These are phyloP conservation scores for Ogataea hybrid DNA, from an alignment of 1,139 yeast genomes.

Conservation along the genomic window DNA sequence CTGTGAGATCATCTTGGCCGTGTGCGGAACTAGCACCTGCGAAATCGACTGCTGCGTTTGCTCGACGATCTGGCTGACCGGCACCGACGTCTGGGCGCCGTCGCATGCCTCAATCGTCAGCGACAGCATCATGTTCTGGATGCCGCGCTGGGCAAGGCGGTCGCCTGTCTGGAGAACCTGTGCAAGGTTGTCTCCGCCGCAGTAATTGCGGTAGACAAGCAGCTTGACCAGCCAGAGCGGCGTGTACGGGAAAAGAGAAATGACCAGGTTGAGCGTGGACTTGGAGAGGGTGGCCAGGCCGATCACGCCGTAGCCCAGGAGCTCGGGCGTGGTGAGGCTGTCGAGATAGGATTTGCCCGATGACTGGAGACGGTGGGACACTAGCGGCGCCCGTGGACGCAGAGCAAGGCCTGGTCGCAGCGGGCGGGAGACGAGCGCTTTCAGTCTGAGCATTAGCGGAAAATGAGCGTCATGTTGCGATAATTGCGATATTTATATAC, in stretches of 20 bases:
- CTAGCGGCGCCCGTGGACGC: not conserved
- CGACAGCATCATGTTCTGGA: constrained; percentile 91
- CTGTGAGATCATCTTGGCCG: constrained; percentile 43
- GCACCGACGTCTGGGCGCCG: constrained; percentile 59
- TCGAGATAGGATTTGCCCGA: constrained; percentile 24
- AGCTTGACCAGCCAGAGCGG: constrained; percentile 71
- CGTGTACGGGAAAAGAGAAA: constrained; percentile 67
- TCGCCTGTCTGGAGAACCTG: constrained; percentile 73
- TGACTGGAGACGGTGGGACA: too few species aligned
- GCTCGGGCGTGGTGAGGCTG: constrained; percentile 35
- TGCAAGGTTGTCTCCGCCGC: constrained; percentile 81
- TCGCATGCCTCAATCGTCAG: constrained; percentile 93
- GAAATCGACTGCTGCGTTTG: constrained; percentile 69
- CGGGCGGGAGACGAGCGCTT: not conserved
- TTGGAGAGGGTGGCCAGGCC: constrained; percentile 68
- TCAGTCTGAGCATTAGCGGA: not conserved
- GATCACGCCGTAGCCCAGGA: constrained; percentile 62
- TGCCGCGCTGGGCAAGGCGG: constrained; percentile 66
- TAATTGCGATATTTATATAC: constrained; percentile 2
- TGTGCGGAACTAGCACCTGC: constrained; percentile 72
- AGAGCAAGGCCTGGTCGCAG: not conserved
- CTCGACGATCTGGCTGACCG: constrained; percentile 60
- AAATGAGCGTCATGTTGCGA: not conserved
- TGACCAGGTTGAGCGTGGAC: constrained; percentile 56
- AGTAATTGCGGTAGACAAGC: constrained; percentile 78